Evolutionary conservation across 176 grass and related monocot species (phyloP), one percentile per base, ranked within the genome.

Genomic region (Phragmites australis): DNA sequence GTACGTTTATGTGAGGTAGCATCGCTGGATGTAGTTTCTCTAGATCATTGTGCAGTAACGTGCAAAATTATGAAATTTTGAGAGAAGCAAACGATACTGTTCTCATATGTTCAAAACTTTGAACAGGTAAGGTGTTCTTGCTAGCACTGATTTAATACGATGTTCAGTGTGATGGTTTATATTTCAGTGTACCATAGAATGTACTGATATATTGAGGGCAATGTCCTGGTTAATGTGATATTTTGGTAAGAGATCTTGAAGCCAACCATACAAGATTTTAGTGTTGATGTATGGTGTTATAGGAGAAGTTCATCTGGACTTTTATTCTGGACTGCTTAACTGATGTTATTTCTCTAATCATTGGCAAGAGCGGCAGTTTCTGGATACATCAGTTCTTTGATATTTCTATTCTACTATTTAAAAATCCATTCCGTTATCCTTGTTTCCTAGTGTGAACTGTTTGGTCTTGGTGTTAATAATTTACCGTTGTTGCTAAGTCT

Each of bases 231-330:
- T 60, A 2, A 9, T 31, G 54, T 31, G 17, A 31, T 30, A n/a
- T 65, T 37, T 59, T 69, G 6, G 22, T 46, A 68, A 67, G 6
- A 41, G 39, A 37, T 68, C 41, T 2, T 62, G 21, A 61, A 58
- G 27, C 26, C 52, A 77, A 49, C 39, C 43, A 64, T 17, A 18
- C 4, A 50, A 23, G 52, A 12, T 58, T 76, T 46, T 31, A 40
- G 17, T 84, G 40, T 60, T 21, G 30, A 40, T 50, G 73, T 40
- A 59, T 84, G 42, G 9, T 53, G 3, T 54, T 65, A 55, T 32
- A 66, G 48, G 40, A 8, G 6, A 34, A 67, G 12, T 40, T 75
- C 21, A 32, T 21, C 41, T 14, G 4, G 42, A 69, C 46, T 41
- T 46, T 45, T 69, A 69, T 69, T 69, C 6, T 0, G 40, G 41